Conservation (phyloP, 192 early-diverging fungal species). For the Coemansia sp. region DNA sequence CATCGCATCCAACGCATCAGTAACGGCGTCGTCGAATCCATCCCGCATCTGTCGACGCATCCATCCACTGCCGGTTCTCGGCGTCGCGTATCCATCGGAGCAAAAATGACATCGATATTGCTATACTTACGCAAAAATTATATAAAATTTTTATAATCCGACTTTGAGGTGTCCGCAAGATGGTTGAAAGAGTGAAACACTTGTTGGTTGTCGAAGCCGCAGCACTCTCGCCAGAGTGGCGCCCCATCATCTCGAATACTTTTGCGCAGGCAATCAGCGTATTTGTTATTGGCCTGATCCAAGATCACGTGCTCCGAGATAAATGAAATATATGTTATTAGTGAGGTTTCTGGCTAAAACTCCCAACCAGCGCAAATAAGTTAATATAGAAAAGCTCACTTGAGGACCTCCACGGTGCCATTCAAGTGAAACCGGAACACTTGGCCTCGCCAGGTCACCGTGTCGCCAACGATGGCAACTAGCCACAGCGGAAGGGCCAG, state of each 20-base stretch:
- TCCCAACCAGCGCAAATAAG: neutral
- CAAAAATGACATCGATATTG: neutral
- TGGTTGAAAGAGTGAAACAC: neutral
- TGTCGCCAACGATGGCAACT: conserved; percentile 79
- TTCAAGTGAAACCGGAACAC: conserved; percentile 64
- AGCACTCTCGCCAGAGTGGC: conserved; percentile 2
- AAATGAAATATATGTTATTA: conserved; percentile 1
- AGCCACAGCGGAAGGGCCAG: conserved; percentile 83
- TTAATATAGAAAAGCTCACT: neutral
- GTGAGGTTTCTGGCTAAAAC: neutral
- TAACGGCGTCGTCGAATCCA: conserved; percentile 16
- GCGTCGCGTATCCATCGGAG: conserved; percentile 1
- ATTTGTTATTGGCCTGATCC: neutral
- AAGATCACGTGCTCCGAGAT: neutral
- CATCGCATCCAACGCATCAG: conserved; percentile 1
- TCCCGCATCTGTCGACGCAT: conserved; percentile 14
- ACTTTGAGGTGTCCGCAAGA: conserved; percentile 11
- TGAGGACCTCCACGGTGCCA: conserved; percentile 64
- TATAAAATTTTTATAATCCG: conserved; percentile 13
- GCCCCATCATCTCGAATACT: conserved; percentile 1
- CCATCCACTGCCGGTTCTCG: conserved; percentile 3
- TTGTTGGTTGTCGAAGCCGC: neutral
- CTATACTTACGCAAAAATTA: conserved; percentile 20
- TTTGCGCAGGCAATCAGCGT: neutral
- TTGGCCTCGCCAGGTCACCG: conserved; percentile 88